phyloP scores from a whole-genome alignment of 2,329 filamentous ascomycete genomes.

The Colletotrichum theobromicola region DNA sequence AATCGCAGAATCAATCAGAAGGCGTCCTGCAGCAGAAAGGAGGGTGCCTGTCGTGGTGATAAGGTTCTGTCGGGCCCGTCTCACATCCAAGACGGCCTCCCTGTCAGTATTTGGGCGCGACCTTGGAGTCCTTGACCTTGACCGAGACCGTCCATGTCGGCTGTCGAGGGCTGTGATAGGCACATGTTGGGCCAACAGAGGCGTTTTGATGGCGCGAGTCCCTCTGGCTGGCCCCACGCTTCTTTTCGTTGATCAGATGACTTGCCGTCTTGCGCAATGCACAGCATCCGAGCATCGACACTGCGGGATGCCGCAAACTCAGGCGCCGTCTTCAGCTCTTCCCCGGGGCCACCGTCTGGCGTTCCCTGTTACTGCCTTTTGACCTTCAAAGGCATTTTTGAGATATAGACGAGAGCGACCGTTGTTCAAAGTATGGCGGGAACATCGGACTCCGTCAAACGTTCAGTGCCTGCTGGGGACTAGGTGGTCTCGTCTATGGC shows the following conservation, averaged over 20 bases:
- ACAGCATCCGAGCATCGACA: neutral
- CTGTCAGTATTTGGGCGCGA: neutral
- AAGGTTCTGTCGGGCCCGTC: constrained; percentile 13
- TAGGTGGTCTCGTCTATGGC: neutral
- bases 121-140: neutral
- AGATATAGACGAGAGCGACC: neutral
- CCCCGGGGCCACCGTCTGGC: neutral
- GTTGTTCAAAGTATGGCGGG: neutral
- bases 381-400: neutral
- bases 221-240: neutral
- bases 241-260: neutral
- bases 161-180: neutral
- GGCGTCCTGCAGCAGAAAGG: neutral
- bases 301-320: neutral
- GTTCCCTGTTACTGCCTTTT: neutral
- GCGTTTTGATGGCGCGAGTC: neutral
- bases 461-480: neutral
- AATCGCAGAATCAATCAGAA: neutral
- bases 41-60: neutral
- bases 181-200: neutral
- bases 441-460: neutral
- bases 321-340: neutral
- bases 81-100: constrained; percentile 1
- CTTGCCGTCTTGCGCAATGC: neutral
- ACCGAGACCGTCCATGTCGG: neutral